These are phyloP conservation scores for Collybiopsis confluens DNA, from an alignment of 768 basidiomycete genomes.

Conservation along the genomic window DNA sequence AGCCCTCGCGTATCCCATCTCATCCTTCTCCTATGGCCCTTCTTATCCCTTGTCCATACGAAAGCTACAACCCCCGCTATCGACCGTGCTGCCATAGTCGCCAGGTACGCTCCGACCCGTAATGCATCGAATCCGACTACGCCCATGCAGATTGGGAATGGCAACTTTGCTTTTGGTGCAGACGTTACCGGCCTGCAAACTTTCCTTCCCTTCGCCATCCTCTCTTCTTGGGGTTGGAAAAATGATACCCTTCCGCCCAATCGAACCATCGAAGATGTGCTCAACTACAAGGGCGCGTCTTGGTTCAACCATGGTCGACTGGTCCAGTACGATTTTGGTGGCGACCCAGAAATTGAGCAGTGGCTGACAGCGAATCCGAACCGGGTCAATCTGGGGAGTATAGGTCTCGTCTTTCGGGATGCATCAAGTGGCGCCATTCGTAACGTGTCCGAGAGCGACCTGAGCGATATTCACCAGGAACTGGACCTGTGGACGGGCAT, in stretches of 20 bases:
- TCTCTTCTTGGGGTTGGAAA: slow-evolving; percentile 62
- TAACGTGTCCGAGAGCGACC: slow-evolving; percentile 33
- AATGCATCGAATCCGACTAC: slow-evolving; percentile 41
- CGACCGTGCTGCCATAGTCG: slow-evolving; percentile 41
- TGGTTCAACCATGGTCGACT: slow-evolving; percentile 47
- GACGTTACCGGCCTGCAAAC: slow-evolving; percentile 59
- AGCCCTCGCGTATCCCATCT: no score
- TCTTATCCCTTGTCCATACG: not conserved
- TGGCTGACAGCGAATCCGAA: slow-evolving; percentile 60
- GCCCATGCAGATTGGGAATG: slow-evolving; percentile 59
- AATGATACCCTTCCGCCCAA: slow-evolving; percentile 49
- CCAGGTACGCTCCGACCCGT: slow-evolving; percentile 46
- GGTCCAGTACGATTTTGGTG: slow-evolving; percentile 49
- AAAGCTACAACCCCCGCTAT: slow-evolving; percentile 19
- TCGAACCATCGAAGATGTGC: slow-evolving; percentile 36
- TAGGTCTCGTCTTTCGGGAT: slow-evolving; percentile 42
- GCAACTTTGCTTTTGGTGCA: slow-evolving; percentile 57
- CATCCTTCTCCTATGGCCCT: no score
- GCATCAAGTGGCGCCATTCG: slow-evolving; percentile 16
- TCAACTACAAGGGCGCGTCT: slow-evolving; percentile 43
- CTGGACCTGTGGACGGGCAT: slow-evolving; percentile 56
- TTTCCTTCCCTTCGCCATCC: slow-evolving; percentile 48
- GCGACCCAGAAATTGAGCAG: slow-evolving; percentile 39
- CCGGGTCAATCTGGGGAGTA: slow-evolving; percentile 48
- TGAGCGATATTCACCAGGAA: slow-evolving; percentile 32